A percentile compares a stretch with the other conserved stretches of the same genome.
Conservation (phyloP, 2,329 filamentous ascomycete species). For the Hypocreales sp. region DNA sequence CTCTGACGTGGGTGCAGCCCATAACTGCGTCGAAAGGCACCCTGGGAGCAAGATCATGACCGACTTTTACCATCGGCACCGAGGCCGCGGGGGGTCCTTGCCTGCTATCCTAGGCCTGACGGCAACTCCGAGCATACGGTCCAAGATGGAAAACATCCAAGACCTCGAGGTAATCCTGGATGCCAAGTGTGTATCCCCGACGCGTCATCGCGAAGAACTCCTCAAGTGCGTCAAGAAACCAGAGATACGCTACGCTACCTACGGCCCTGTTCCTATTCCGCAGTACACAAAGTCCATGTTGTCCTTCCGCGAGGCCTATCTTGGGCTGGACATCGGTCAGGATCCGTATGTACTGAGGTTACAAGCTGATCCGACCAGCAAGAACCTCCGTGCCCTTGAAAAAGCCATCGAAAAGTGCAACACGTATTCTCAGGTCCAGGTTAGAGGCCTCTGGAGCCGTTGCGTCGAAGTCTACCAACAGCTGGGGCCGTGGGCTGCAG, state of each 20-base stretch:
- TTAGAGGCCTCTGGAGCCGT: slow-evolving; percentile 37
- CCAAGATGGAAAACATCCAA: slow-evolving; percentile 37
- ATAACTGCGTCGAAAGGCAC: slow-evolving; percentile 53
- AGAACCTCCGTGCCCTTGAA: slow-evolving; percentile 20
- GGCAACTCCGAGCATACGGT: slow-evolving; percentile 59
- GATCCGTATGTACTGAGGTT: slow-evolving; percentile 46
- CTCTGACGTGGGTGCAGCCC: too few relatives aligned
- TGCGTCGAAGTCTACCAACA: slow-evolving; percentile 34
- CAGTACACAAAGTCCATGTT: slow-evolving; percentile 20
- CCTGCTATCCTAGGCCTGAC: slow-evolving; percentile 67
- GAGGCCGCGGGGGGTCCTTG: slow-evolving; percentile 18
- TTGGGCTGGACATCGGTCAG: slow-evolving; percentile 34
- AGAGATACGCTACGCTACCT: slow-evolving; percentile 24
- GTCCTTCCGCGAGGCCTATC: slow-evolving; percentile 24
- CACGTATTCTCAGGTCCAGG: slow-evolving; percentile 37
- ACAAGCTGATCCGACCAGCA: slow-evolving; percentile 21
- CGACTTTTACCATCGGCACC: slow-evolving; percentile 47
- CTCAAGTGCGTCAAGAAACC: slow-evolving; percentile 55
- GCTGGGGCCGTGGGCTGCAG: slow-evolving; percentile 53
- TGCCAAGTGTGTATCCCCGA: slow-evolving; percentile 54
- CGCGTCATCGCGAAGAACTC: slow-evolving; percentile 52
- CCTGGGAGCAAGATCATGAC: slow-evolving; percentile 58
- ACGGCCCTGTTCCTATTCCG: slow-evolving; percentile 6
- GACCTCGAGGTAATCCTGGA: slow-evolving; percentile 55
- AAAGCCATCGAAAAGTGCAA: slow-evolving; percentile 24